phyloP scores from a whole-genome alignment of 257 asterid species.

The Nicotiana tabacum region DNA sequence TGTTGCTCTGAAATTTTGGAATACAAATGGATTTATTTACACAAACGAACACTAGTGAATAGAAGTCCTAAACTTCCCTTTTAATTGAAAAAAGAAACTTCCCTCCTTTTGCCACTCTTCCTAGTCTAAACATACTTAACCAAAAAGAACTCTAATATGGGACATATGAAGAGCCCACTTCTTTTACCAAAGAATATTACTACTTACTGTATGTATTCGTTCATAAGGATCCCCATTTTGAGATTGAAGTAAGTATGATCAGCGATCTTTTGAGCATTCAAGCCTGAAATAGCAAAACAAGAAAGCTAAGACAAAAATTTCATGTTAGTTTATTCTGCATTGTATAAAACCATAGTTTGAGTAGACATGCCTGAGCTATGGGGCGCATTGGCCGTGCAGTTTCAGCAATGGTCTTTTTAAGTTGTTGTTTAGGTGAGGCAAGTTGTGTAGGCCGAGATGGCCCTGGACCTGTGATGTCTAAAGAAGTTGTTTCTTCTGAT shows the following conservation, averaged over 20 bases:
- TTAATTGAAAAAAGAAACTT: not conserved
- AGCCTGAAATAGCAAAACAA: not conserved
- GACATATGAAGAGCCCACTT: not conserved
- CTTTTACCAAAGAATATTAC: not conserved
- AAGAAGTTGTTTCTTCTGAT: slow-evolving; percentile 37
- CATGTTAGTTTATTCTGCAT: not conserved
- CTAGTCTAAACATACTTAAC: not conserved
- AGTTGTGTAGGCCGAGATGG: slow-evolving; percentile 19
- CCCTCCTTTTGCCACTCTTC: not conserved
- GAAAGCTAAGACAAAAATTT: not conserved
- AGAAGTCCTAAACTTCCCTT: not conserved
- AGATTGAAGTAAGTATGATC: not conserved
- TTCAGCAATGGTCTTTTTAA: not conserved
- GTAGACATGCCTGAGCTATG: slow-evolving; percentile 2
- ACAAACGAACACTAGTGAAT: not conserved
- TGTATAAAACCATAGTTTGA: not conserved
- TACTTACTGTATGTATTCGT: not conserved
- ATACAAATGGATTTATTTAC: not conserved
- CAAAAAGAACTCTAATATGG: not conserved
- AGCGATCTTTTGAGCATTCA: not conserved
- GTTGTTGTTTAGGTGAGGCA: not conserved
- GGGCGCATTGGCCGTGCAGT: not conserved
- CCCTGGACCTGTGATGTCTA: slow-evolving; percentile 14
- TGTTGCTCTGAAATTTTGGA: not conserved
- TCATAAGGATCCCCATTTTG: not conserved